These are phyloP conservation scores for Tanacetum coccineum DNA, from an alignment of 129 eudicot species.

Conservation along the genomic window DNA sequence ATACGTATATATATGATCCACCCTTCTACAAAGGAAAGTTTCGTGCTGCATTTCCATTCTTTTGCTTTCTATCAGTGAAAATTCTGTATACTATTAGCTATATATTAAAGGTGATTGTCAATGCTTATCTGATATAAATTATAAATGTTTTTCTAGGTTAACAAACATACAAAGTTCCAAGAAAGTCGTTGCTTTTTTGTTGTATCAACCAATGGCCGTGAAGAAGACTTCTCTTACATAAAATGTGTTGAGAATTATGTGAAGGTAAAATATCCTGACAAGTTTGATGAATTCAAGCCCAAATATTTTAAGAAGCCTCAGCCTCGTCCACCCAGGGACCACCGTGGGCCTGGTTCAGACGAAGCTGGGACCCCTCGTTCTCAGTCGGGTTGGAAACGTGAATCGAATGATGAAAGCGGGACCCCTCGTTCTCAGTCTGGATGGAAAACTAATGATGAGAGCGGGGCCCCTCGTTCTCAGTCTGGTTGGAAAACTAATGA, in stretches of 20 bases:
- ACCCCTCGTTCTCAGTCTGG: conserved; percentile 16
- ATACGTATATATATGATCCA: too few species aligned
- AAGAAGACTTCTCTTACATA: conserved; percentile 68
- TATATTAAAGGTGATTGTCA: not conserved
- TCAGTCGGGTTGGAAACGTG: conserved; percentile 18
- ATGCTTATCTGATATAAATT: not conserved
- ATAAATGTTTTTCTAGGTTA: conserved; percentile 42
- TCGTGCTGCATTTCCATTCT: not conserved
- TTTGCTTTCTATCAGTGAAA: not conserved
- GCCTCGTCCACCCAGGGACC: conserved; percentile 46
- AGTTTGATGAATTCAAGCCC: conserved; percentile 40
- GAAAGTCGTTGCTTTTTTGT: conserved; percentile 70
- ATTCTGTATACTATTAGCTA: not conserved
- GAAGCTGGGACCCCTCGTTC: conserved; percentile 18
- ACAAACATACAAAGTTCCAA: conserved; percentile 50
- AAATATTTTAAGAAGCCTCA: conserved; percentile 54
- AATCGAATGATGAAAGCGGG: conserved; percentile 15
- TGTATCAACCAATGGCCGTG: conserved; percentile 61
- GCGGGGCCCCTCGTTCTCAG: conserved; percentile 16
- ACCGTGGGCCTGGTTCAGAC: conserved; percentile 1
- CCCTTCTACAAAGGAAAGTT: not conserved
- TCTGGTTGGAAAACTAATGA: conserved; percentile 5
- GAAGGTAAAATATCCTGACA: conserved; percentile 58
- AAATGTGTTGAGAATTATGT: conserved; percentile 66
- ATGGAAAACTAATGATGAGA: conserved; percentile 16